Evolutionary conservation across 331 rosid genomes (phyloP).

Genomic region (Phaseolus coccineus): DNA sequence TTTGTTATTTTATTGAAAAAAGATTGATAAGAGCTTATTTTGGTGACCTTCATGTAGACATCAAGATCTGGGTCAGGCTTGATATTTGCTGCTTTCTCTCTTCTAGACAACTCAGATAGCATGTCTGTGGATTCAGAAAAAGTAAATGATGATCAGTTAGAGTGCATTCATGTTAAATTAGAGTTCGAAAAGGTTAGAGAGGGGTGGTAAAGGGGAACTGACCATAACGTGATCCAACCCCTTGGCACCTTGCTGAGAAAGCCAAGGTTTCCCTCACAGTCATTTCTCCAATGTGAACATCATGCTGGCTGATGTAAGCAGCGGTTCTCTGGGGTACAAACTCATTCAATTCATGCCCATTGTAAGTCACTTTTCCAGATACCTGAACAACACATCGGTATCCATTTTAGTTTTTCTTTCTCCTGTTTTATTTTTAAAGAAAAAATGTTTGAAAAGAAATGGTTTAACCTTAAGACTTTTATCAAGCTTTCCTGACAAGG

Average conservation of each 20-base stretch:
- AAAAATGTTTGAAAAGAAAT: background rate
- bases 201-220: constrained; percentile 32
- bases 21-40: background rate
- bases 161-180: background rate
- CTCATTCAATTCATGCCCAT: constrained; percentile 76
- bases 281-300: constrained; percentile 85
- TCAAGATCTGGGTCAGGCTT: constrained; percentile 48
- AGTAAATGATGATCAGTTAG: background rate
- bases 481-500: constrained; percentile 70
- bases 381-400: constrained; percentile 37
- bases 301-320: constrained; percentile 86
- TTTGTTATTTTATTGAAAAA: background rate
- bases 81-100: constrained; percentile 65
- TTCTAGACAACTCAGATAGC: constrained; percentile 80
- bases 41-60: constrained; percentile 46
- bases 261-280: constrained; percentile 93
- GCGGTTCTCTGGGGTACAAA: constrained; percentile 86
- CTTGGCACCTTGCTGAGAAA: constrained; percentile 85
- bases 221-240: constrained; percentile 87
- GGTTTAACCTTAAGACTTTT: constrained; percentile 53
- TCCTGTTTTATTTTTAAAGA: background rate
- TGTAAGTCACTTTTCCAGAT: constrained; percentile 74
- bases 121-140: constrained; percentile 56
- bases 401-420: background rate
- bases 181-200: constrained; percentile 2